Evolutionary conservation across 495 filamentous ascomycete genomes (phyloP).

Genomic region (Umbilicaria muhlenbergii): DNA sequence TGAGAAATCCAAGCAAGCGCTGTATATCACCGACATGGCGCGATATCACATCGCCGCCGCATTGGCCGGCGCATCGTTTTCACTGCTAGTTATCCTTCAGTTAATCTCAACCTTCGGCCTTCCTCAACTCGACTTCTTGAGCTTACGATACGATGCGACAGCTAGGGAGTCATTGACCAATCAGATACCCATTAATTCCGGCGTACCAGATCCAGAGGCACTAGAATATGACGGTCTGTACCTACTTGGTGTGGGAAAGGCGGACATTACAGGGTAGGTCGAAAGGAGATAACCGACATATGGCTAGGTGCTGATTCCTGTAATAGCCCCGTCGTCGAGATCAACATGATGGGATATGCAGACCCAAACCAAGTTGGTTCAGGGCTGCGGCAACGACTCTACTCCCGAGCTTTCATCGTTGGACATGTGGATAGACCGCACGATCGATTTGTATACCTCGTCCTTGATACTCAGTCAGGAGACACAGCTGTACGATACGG

Average conservation of each 20-base stretch:
- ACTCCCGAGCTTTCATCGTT: conserved; percentile 83
- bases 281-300: conserved; percentile 15
- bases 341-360: conserved; percentile 89
- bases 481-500: conserved; percentile 85
- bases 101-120: conserved; percentile 15
- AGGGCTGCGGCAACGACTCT: conserved; percentile 77
- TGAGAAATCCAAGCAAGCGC: too few species aligned
- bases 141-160: background rate
- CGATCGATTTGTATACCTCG: conserved; percentile 75
- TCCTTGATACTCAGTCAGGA: conserved; percentile 76
- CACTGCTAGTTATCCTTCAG: conserved; percentile 15
- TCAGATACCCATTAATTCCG: conserved; percentile 4
- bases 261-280: conserved; percentile 80
- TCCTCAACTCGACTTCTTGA: conserved; percentile 13
- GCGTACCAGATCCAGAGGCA: background rate
- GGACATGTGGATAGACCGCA: conserved; percentile 46
- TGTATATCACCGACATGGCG: conserved; percentile 6
- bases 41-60: conserved; percentile 11
- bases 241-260: conserved; percentile 81
- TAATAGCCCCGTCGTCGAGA: conserved; percentile 66
- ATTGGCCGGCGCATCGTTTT: conserved; percentile 9
- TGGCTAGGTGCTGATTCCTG: conserved; percentile 3
- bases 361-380: conserved; percentile 72
- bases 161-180: background rate
- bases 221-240: conserved; percentile 38